Evolutionary conservation across 75 land plant species (phyloP), one percentile per base, ranked within the genome.

Genomic region (Sequoiadendron giganteum): DNA sequence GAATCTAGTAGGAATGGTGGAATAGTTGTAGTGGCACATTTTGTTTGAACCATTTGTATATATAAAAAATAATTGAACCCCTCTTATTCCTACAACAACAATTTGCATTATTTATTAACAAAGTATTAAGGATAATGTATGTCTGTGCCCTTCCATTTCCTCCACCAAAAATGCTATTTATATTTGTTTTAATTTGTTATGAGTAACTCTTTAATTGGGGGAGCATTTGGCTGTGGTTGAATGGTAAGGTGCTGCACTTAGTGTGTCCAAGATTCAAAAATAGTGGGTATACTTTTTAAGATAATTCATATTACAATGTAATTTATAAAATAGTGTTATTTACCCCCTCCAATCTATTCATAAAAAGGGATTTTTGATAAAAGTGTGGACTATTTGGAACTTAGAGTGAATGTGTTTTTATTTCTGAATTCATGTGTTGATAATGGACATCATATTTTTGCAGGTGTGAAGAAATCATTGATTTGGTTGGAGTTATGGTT

Each of bases 401-500:
- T 0, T 34, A 3, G 3, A 32, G 14, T 75, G 77, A 34, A 75
- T 75, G 16, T 75, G 77, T 10, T 75, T 75, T 11, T 34, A 72
- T 75, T 75, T 75, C n/a, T 13, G 16, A 25, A 32, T 34, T 32
- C 77, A 32, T 75, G 39, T 75, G 16, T 15, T 75, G 77, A 34
- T 34, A 75, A 75, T 11, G 15, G 38, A 16, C 18, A 1, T 58
- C n/a, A 19, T 85, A 30, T 70, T 48, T 86, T 36, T 87, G 87
- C 89, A 98, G 99, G 92, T 89, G 93, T 82, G 96, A 95, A 86
- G 97, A 98, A 90, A 91, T 98, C 72, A 92, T 96, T 81, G 95
- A 95, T 70, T 88, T 98, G 54, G 94, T 98, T 78, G 99, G 99
- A 78, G 91, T 94, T 92, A 98, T 98, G 99, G 93, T 95, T 90